Evolutionary conservation across 2,329 filamentous ascomycete genomes (phyloP).

Genomic region (Phaeosphaeriaceae sp.): DNA sequence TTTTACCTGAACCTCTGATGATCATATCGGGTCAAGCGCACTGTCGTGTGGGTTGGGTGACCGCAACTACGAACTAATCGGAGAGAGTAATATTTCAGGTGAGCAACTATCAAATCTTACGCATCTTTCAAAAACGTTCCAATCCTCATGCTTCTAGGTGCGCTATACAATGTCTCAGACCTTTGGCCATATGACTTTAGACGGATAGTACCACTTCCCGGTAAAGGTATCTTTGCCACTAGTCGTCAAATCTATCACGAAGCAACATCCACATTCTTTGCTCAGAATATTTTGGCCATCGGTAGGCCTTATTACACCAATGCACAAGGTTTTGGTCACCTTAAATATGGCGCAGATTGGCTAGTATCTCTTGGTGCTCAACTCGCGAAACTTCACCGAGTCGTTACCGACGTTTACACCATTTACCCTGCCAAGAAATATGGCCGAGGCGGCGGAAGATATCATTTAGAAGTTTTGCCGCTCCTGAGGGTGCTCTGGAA

Average conservation of each 20-base stretch:
- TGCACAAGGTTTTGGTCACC: too few relatives aligned
- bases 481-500: neutral
- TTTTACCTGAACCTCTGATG: neutral
- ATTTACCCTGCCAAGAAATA: neutral
- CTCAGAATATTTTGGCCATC: neutral
- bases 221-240: neutral
- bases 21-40: neutral
- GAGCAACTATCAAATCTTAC: neutral
- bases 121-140: neutral
- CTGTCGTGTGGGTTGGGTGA: neutral
- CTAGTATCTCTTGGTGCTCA: neutral
- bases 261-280: neutral
- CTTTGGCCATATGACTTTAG: neutral
- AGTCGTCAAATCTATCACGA: conserved; percentile 1
- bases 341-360: conserved; percentile 1
- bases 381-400: neutral
- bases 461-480: neutral
- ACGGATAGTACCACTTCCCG: neutral
- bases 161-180: neutral
- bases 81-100: neutral
- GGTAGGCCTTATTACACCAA: too few relatives aligned
- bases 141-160: neutral
- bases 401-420: neutral
- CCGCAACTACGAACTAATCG: neutral
- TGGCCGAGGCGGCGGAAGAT: too few relatives aligned